Conservation (phyloP, 108 stramenopile species). For the Cyclotella kingstonii region DNA sequence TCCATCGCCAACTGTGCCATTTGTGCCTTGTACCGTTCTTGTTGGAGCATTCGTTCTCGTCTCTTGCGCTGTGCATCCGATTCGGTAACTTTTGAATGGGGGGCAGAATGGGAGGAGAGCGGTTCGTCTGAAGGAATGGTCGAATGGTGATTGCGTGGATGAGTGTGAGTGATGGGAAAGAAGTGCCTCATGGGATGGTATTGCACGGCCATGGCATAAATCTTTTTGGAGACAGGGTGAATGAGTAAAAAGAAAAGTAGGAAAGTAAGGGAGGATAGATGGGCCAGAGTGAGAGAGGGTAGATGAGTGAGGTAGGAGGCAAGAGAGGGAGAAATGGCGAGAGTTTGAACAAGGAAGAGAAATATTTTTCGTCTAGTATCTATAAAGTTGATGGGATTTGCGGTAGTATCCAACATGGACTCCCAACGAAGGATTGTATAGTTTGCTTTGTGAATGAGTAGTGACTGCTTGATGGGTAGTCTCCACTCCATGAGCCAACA, state of each 20-base stretch:
- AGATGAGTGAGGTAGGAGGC: conserved; percentile 26
- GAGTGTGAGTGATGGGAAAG: no score
- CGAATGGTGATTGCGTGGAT: conserved; percentile 38
- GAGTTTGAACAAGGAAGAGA: conserved; percentile 10
- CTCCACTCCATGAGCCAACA: no score
- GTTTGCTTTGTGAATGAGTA: no score
- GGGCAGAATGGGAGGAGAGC: conserved; percentile 35
- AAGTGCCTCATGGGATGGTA: conserved; percentile 42
- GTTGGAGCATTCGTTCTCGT: conserved; percentile 37
- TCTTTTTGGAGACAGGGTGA: conserved; percentile 26
- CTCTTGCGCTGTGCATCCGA: conserved; percentile 41
- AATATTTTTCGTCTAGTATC: conserved; percentile 10
- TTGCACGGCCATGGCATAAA: conserved; percentile 7
- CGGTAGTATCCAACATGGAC: no score
- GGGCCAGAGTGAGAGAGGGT: conserved; percentile 23
- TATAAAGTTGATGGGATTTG: not conserved
- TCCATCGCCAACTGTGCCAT: conserved; percentile 50
- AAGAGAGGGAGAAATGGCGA: conserved; percentile 8
- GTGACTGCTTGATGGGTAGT: no score
- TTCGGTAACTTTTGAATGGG: conserved; percentile 35
- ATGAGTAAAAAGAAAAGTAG: conserved; percentile 27
- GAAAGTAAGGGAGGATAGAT: conserved; percentile 38
- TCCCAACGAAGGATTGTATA: no score
- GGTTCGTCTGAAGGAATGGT: conserved; percentile 15
- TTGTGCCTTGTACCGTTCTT: conserved; percentile 38